Percentiles rank a stretch among this genome's conserved stretches.
Evolutionary conservation across 306 rosid species (phyloP).

Genomic region (Prunus armeniaca): DNA sequence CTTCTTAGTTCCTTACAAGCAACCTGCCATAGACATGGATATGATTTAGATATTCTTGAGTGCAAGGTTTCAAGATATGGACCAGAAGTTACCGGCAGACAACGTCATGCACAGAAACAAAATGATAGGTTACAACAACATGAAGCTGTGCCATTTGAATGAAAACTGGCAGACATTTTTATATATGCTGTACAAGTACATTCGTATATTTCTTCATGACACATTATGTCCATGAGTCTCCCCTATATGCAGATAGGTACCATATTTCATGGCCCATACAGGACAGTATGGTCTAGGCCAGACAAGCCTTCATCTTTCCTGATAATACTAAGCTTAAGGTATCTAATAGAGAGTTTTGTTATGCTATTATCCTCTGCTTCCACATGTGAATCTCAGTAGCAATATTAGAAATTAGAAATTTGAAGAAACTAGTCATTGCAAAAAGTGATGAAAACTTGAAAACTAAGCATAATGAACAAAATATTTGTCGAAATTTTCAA

Average conservation of each 20-base stretch:
- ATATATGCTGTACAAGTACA: neutral
- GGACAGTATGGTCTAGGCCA: neutral
- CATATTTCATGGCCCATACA: neutral
- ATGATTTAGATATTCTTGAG: slow-evolving; percentile 18
- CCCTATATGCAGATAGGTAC: neutral
- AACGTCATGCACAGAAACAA: neutral
- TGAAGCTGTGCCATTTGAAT: neutral
- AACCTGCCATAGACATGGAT: slow-evolving; percentile 46
- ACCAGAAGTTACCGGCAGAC: neutral
- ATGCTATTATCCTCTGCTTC: neutral
- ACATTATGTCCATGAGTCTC: neutral
- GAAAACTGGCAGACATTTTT: neutral
- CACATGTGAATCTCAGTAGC: neutral
- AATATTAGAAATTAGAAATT: neutral
- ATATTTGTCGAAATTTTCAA: neutral
- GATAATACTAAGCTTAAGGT: neutral
- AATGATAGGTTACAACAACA: neutral
- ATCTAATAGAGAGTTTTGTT: neutral
- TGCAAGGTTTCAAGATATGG: slow-evolving; percentile 8
- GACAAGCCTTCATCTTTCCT: neutral
- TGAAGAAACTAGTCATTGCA: neutral
- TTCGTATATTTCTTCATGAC: neutral
- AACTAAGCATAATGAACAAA: slow-evolving; percentile 2
- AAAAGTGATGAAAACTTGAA: neutral
- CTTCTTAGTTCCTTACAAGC: slow-evolving; percentile 79